Evolutionary conservation across 805 yeast genomes (phyloP), one percentile per base, ranked within the genome.

Genomic region (Candida easanensis): DNA sequence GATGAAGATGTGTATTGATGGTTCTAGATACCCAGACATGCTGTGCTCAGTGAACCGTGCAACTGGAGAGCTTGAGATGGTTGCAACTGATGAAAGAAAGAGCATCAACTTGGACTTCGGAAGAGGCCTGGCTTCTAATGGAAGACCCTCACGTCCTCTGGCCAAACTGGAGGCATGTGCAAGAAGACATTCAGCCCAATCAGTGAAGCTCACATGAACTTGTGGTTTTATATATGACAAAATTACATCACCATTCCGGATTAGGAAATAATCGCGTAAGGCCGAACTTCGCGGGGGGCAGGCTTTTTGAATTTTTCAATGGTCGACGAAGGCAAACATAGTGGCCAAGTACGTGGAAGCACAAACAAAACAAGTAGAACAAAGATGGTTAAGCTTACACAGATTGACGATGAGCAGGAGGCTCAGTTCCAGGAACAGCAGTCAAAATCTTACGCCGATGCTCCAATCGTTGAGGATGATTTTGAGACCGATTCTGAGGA

Each of bases 371-470:
- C 33, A 11, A 30, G 33, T 10, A 30, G n/a, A 10, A 30, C 33
- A 8, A 67, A 46, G 49, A 85, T 85, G 93, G 93, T 85, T 53
- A 81, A 80, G 58, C 78, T 85, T 57, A 82, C 88, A 39, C 83
- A 80, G 68, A 76, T 84, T 52, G 82, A 77, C 65, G 88, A 80
- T 52, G 68, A 59, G 38, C 60, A 61, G 41, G 71, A 66, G 55
- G 68, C 67, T 27, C 56, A 39, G 48, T 54, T 43, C 52, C 57
- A 48, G 53, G 55, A 47, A 48, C 58, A 48, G 42, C 54, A 45
- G 42, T 53, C 52, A 18, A 64, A 73, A 69, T 52, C 61, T 14
- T 54, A 63, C 27, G 57, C 63, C n/a, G 63, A 59, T 34, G 65
- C 61, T 33, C 64, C 56, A 26, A 63, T 58, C 28, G 70, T 70